Conservation (phyloP, 768 basidiomycete genomes). For the Serendipita sp. region DNA sequence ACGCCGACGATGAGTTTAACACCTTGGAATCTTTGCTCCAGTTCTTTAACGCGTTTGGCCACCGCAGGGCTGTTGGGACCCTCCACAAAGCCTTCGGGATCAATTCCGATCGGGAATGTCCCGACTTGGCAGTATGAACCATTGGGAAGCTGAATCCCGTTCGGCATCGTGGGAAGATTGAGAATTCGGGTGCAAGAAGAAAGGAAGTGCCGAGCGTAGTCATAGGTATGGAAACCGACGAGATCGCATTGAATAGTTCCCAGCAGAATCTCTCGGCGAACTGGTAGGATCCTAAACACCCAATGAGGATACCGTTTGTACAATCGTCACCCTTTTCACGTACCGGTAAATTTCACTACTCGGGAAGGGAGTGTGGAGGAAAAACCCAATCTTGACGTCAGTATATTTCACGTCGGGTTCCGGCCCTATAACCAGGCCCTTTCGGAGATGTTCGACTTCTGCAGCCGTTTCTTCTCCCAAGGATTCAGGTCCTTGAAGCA, state of each 20-base stretch:
- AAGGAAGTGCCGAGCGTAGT: slow-evolving; percentile 98
- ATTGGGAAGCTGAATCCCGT: slow-evolving; percentile 81
- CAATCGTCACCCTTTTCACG: slow-evolving; percentile 16
- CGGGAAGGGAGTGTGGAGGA: slow-evolving; percentile 96
- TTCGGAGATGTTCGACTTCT: slow-evolving; percentile 53
- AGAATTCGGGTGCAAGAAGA: slow-evolving; percentile 96
- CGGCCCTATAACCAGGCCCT: slow-evolving; percentile 44
- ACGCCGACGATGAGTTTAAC: slow-evolving; percentile 98
- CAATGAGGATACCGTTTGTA: slow-evolving; percentile 3
- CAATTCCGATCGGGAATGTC: slow-evolving; percentile 98
- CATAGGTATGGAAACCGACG: slow-evolving; percentile 99
- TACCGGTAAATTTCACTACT: slow-evolving; percentile 94
- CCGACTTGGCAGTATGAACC: slow-evolving; percentile 93
- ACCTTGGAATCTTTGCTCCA: slow-evolving; percentile 82
- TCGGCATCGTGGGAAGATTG: slow-evolving; percentile 90
- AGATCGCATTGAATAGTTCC: slow-evolving; percentile 92
- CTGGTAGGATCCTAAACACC: slow-evolving; percentile 69
- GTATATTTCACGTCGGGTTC: slow-evolving; percentile 28
- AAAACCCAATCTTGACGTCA: slow-evolving; percentile 91
- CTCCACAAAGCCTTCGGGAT: slow-evolving; percentile 80
- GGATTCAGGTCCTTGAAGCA: slow-evolving; percentile 55
- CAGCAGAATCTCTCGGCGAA: slow-evolving; percentile 92
- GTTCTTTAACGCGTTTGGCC: slow-evolving; percentile 57
- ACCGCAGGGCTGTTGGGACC: slow-evolving; percentile 69
- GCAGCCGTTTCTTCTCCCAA: slow-evolving; percentile 40